These are phyloP conservation scores for Eremomyces bilateralis DNA, from an alignment of 495 filamentous ascomycete genomes.

Conservation along the genomic window DNA sequence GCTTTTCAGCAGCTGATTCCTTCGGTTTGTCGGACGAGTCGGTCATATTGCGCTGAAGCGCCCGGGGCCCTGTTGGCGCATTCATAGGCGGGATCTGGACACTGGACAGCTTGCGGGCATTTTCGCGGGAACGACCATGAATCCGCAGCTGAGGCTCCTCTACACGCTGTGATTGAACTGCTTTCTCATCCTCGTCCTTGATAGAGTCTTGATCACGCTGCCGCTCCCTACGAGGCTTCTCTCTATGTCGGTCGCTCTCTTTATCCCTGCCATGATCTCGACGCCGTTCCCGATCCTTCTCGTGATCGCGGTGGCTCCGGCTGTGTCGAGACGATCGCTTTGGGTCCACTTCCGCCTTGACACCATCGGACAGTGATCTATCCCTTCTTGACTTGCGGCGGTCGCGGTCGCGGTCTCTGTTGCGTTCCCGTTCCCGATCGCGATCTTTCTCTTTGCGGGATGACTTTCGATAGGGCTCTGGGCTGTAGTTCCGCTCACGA, in stretches of 20 bases:
- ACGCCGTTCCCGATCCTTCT: slow-evolving; percentile 8
- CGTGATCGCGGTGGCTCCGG: slow-evolving; percentile 14
- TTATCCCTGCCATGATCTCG: slow-evolving; percentile 9
- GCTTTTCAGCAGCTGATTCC: slow-evolving; percentile 2
- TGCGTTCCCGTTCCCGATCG: slow-evolving; percentile 22
- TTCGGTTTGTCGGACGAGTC: not conserved
- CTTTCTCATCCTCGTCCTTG: not conserved
- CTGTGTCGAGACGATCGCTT: slow-evolving; percentile 23
- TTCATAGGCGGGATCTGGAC: slow-evolving; percentile 4
- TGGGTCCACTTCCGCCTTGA: slow-evolving; percentile 14
- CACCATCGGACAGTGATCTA: slow-evolving; percentile 23
- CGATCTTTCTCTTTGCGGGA: slow-evolving; percentile 15
- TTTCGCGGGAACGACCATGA: slow-evolving; percentile 12
- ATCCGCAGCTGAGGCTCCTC: slow-evolving; percentile 18
- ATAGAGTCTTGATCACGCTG: slow-evolving; percentile 9
- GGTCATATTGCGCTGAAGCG: slow-evolving; percentile 1
- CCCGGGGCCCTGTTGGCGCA: slow-evolving; percentile 4
- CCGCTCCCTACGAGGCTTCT: slow-evolving; percentile 2
- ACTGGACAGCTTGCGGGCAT: slow-evolving; percentile 1
- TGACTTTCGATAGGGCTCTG: slow-evolving; percentile 8
- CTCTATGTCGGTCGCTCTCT: slow-evolving; percentile 7
- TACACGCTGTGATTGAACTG: not conserved
- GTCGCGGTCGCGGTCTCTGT: slow-evolving; percentile 17
- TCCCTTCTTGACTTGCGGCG: slow-evolving; percentile 28
- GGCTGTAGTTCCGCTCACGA: slow-evolving; percentile 13